Percentiles rank a stretch among this genome's conserved stretches.
phyloP scores from a whole-genome alignment of 192 early-diverging fungal species.

The Phlyctochytrium arcticum region DNA sequence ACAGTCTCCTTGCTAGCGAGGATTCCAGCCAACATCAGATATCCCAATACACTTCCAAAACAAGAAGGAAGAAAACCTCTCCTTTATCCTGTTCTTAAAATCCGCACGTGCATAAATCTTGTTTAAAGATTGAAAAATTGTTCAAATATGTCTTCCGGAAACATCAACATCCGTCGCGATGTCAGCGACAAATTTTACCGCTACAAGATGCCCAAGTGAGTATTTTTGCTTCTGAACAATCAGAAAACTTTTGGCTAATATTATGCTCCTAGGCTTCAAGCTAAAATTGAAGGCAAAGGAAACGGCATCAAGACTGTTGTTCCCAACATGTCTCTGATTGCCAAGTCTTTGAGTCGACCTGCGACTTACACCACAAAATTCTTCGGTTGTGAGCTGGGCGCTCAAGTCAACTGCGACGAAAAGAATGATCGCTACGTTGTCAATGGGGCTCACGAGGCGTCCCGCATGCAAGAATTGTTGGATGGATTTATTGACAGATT shows the following conservation, averaged over 20 bases:
- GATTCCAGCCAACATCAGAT: conserved; percentile 4
- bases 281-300: conserved; percentile 93
- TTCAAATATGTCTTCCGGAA: conserved; percentile 49
- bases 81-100: background rate
- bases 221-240: background rate
- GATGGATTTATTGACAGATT: conserved; percentile 92
- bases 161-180: conserved; percentile 82
- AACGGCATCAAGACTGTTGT: conserved; percentile 99
- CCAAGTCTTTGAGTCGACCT: conserved; percentile 82
- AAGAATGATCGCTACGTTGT: conserved; percentile 91
- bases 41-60: background rate
- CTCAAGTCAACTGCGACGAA: conserved; percentile 85
- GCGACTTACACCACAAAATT: conserved; percentile 70
- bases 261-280: conserved; percentile 17
- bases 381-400: conserved; percentile 96
- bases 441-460: conserved; percentile 89
- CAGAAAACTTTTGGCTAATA: background rate
- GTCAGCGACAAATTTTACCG: conserved; percentile 93
- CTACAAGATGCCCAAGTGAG: conserved; percentile 96
- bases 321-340: conserved; percentile 94
- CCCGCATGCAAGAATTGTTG: conserved; percentile 76
- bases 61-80: conserved; percentile 1
- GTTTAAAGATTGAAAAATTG: background rate
- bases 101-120: too few species aligned
- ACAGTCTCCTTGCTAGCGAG: conserved; percentile 13